Conservation (phyloP, 192 early-diverging fungal genomes). For the Fimicolochytrium jonesii region DNA sequence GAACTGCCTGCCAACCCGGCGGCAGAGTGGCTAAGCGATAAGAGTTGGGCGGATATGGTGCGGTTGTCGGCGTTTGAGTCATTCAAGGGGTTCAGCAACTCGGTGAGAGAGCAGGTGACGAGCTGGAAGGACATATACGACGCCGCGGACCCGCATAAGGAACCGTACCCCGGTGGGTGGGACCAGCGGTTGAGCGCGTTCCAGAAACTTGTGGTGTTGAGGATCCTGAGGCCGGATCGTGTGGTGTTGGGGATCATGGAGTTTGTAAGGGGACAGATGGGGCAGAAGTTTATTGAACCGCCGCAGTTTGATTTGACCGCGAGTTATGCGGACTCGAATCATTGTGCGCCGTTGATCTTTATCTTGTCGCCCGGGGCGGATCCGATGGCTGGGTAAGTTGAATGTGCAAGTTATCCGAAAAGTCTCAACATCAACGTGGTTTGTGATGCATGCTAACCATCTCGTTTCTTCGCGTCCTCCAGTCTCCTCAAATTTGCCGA, state of each 20-base stretch:
- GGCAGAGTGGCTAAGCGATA: slow-evolving; percentile 53
- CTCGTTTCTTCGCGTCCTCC: background rate
- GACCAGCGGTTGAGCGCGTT: slow-evolving; percentile 46
- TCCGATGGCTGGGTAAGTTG: slow-evolving; percentile 51
- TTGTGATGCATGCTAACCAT: background rate
- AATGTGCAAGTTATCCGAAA: background rate
- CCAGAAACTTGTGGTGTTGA: slow-evolving; percentile 48
- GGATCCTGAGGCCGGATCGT: slow-evolving; percentile 51
- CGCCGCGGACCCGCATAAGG: slow-evolving; percentile 44
- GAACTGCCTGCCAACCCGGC: slow-evolving; percentile 48
- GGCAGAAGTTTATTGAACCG: slow-evolving; percentile 57
- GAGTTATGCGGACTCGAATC: slow-evolving; percentile 50
- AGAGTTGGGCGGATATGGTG: slow-evolving; percentile 47
- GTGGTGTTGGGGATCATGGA: slow-evolving; percentile 55
- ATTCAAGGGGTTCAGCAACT: slow-evolving; percentile 40
- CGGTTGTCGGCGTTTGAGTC: slow-evolving; percentile 42
- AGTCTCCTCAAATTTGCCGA: slow-evolving; percentile 57
- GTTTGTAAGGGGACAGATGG: slow-evolving; percentile 55
- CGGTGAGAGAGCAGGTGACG: slow-evolving; percentile 21
- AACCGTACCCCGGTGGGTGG: slow-evolving; percentile 43
- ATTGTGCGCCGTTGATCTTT: slow-evolving; percentile 52
- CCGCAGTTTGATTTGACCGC: slow-evolving; percentile 57
- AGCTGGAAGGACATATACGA: slow-evolving; percentile 49
- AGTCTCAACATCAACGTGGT: slow-evolving; percentile 8
- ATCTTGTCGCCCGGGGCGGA: slow-evolving; percentile 59